Conservation (phyloP, 148 eudicot species). For the Oxyria digyna region DNA sequence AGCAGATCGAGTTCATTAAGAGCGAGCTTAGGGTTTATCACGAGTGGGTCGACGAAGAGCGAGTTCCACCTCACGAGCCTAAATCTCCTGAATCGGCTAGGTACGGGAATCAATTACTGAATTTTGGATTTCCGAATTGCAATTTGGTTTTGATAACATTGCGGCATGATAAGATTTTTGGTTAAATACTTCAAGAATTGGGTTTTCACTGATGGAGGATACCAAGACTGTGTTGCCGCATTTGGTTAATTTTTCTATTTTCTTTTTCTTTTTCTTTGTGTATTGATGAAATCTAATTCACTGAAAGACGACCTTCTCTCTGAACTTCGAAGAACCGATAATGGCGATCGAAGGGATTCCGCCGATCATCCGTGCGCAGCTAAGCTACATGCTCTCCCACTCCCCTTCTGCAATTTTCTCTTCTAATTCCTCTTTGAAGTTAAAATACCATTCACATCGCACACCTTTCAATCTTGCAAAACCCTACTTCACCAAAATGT, state of each 20-base stretch:
- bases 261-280: neutral
- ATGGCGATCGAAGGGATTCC: slow-evolving; percentile 81
- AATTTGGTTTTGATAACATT: no score
- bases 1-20: no score
- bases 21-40: no score
- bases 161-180: no score
- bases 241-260: neutral
- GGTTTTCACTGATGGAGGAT: no score
- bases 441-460: neutral
- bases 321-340: neutral
- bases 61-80: no score
- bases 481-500: slow-evolving; percentile 8
- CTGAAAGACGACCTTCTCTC: neutral
- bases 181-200: no score
- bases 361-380: slow-evolving; percentile 62
- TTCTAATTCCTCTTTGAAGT: neutral
- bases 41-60: no score
- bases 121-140: no score
- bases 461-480: neutral
- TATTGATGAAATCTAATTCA: neutral
- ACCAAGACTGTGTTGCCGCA: no score
- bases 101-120: no score
- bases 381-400: slow-evolving; percentile 55
- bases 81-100: no score
- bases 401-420: slow-evolving; percentile 39